Evolutionary conservation across 225 moss, liverwort and hornwort genomes (phyloP).

Genomic region (Anthoceros angustus): DNA sequence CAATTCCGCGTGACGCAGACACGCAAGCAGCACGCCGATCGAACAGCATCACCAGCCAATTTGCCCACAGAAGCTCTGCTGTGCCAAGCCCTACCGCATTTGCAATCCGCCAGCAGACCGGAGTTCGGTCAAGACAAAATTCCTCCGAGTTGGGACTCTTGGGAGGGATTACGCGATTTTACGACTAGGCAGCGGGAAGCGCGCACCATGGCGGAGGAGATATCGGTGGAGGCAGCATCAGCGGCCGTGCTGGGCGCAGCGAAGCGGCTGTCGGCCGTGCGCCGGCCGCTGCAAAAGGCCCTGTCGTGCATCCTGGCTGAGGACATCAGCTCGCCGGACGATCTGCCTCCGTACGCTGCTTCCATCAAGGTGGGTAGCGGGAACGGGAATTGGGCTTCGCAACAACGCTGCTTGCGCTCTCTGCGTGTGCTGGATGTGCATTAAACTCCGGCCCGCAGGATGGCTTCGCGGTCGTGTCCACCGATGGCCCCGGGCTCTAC

Average conservation of each 20-base stretch:
- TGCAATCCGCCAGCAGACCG: too few species aligned
- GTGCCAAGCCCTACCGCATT: too few species aligned
- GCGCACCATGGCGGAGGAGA: not conserved
- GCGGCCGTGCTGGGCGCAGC: conserved; percentile 47
- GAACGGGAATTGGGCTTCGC: not conserved
- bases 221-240: conserved; percentile 59
- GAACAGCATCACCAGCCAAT: too few species aligned
- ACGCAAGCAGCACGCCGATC: too few species aligned
- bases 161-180: too few species aligned
- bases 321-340: conserved; percentile 56
- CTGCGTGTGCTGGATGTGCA: not conserved
- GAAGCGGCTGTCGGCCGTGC: conserved; percentile 35
- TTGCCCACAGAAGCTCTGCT: too few species aligned
- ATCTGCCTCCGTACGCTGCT: conserved; percentile 81
- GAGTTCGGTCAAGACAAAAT: too few species aligned
- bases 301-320: conserved; percentile 57
- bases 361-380: conserved; percentile 45
- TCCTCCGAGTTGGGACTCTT: too few species aligned
- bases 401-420: not conserved
- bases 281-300: conserved; percentile 40
- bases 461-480: conserved; percentile 82
- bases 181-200: too few species aligned
- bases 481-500: conserved; percentile 82
- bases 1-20: too few species aligned
- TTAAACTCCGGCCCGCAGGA: conserved; percentile 29